These are phyloP conservation scores for Crithidia expoeki DNA, from an alignment of 208 protist species.

Conservation along the genomic window DNA sequence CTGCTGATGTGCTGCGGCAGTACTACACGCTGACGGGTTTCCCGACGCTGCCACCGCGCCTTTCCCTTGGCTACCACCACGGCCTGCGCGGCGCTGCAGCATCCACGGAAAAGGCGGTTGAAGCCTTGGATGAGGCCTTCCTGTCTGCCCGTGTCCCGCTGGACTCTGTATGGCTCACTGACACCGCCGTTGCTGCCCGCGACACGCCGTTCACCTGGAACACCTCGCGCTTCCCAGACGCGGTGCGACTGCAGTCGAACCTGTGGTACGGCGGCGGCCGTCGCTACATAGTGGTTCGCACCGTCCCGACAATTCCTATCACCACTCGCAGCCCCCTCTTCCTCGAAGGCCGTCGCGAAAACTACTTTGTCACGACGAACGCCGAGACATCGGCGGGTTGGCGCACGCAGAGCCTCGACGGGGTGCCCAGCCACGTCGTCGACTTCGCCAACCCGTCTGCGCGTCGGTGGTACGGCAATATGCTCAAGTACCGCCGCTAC, in stretches of 20 bases:
- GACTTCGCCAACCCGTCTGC: constrained; percentile 90
- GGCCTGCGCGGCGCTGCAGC: constrained; percentile 19
- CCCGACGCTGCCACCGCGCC: constrained; percentile 92
- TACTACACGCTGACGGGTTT: constrained; percentile 95
- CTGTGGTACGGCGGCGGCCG: constrained; percentile 81
- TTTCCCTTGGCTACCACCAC: constrained; percentile 97
- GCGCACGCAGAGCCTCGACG: constrained; percentile 33
- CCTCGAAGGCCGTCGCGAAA: constrained; percentile 52
- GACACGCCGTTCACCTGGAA: constrained; percentile 58
- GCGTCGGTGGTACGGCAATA: constrained; percentile 87
- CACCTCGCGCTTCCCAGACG: constrained; percentile 86
- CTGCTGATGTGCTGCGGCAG: constrained; percentile 85
- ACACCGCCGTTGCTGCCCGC: constrained; percentile 20
- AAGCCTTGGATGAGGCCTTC: constrained; percentile 36
- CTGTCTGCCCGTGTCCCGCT: constrained; percentile 32
- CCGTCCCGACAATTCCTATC: constrained; percentile 96
- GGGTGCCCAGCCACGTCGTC: constrained; percentile 83
- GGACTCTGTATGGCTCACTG: constrained; percentile 41
- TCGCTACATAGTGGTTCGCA: constrained; percentile 94
- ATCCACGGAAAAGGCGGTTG: constrained; percentile 15
- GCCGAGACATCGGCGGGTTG: constrained; percentile 39
- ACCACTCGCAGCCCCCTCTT: constrained; percentile 71
- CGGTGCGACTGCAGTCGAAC: constrained; percentile 82
- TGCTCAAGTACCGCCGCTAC: constrained; percentile 90
- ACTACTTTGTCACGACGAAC: constrained; percentile 85